Evolutionary conservation across 257 asterid genomes (phyloP).

Genomic region (Buddleja alternifolia): DNA sequence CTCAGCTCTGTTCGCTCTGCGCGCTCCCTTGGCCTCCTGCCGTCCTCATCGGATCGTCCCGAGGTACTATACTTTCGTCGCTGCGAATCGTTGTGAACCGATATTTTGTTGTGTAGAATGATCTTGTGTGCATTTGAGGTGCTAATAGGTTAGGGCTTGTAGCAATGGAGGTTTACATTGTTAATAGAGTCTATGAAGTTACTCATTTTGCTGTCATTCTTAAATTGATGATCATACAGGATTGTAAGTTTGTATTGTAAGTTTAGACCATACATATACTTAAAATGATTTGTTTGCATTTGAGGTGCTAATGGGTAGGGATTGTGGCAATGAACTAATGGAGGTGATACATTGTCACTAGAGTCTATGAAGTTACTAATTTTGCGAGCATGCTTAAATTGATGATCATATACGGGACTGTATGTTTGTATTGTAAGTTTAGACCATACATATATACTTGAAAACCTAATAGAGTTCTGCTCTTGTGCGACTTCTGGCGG

Average conservation of each 20-base stretch:
- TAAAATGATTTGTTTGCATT: no score
- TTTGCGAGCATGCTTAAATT: no score
- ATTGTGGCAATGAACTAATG: no score
- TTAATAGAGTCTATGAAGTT: constrained; percentile 22
- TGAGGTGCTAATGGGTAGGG: no score
- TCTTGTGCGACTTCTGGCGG: constrained; percentile 11
- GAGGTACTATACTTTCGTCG: constrained; percentile 50
- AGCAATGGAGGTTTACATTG: constrained; percentile 23
- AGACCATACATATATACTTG: no score
- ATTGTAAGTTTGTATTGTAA: not conserved
- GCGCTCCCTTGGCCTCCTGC: constrained; percentile 90
- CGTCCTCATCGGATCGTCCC: constrained; percentile 76
- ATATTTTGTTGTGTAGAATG: not conserved
- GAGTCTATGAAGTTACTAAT: no score
- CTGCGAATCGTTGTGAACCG: constrained; percentile 1
- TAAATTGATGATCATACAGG: constrained; percentile 10
- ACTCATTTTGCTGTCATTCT: constrained; percentile 14
- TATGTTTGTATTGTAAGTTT: no score
- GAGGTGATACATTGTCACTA: no score
- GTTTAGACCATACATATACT: not conserved
- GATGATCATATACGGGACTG: no score
- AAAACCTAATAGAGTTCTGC: not conserved
- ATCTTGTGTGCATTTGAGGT: constrained; percentile 11
- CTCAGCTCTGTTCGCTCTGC: constrained; percentile 99
- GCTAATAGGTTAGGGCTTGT: constrained; percentile 17